Conservation (phyloP, 345 rosid genomes). For the Hibiscus tridactylites region DNA sequence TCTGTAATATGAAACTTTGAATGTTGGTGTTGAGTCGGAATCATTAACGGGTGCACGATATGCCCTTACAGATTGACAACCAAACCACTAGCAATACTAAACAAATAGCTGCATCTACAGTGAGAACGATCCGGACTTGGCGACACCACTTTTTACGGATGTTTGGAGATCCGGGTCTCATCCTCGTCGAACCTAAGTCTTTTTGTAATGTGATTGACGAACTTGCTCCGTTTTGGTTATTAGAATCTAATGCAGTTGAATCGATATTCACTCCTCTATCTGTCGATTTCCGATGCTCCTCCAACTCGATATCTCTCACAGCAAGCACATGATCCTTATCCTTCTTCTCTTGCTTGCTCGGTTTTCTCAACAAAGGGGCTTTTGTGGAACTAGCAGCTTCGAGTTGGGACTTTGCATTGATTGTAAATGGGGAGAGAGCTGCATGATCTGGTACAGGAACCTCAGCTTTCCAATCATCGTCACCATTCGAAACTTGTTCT, state of each 20-base stretch:
- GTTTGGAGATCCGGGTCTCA: constrained; percentile 46
- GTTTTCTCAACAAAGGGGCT: constrained; percentile 65
- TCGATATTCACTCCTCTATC: constrained; percentile 43
- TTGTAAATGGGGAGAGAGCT: constrained; percentile 39
- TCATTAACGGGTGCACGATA: not conserved
- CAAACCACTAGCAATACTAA: constrained; percentile 53
- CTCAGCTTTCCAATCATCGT: constrained; percentile 30
- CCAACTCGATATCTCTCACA: constrained; percentile 55
- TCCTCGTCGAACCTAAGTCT: constrained; percentile 57
- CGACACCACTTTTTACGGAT: constrained; percentile 65
- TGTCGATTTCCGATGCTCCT: constrained; percentile 48
- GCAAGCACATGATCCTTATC: constrained; percentile 60
- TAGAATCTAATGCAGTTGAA: constrained; percentile 26
- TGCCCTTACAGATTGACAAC: constrained; percentile 28
- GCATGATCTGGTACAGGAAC: constrained; percentile 21
- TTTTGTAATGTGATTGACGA: constrained; percentile 41
- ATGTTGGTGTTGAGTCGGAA: not conserved
- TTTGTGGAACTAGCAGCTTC: constrained; percentile 52
- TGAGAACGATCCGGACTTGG: constrained; percentile 62
- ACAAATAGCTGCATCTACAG: constrained; percentile 68
- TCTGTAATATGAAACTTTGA: not conserved
- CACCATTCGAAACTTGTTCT: constrained; percentile 39
- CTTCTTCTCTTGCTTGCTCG: constrained; percentile 51
- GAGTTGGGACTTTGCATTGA: constrained; percentile 30
- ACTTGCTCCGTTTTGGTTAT: constrained; percentile 31